Conservation (phyloP, 305 asterid genomes). For the Fraxinus xanthoxyloides region DNA sequence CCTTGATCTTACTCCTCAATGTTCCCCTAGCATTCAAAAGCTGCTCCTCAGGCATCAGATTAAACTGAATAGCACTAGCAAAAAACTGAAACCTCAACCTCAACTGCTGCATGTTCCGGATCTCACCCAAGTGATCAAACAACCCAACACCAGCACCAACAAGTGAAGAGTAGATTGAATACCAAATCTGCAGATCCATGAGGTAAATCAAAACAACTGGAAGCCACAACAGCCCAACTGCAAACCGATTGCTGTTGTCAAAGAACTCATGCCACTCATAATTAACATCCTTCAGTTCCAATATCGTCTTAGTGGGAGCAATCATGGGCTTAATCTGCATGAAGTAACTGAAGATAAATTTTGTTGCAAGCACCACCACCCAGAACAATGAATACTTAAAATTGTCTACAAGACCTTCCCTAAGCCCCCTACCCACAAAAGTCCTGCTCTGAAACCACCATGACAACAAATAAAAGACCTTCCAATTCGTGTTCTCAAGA, state of each 20-base stretch:
- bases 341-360: slow-evolving; percentile 49
- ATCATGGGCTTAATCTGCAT: slow-evolving; percentile 53
- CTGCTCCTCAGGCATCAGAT: slow-evolving; percentile 59
- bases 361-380: slow-evolving; percentile 44
- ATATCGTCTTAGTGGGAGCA: slow-evolving; percentile 39
- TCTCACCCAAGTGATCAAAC: slow-evolving; percentile 38
- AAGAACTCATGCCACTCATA: slow-evolving; percentile 50
- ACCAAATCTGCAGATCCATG: slow-evolving; percentile 57
- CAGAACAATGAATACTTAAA: slow-evolving; percentile 45
- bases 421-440: slow-evolving; percentile 51
- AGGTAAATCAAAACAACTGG: slow-evolving; percentile 50
- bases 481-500: slow-evolving; percentile 49
- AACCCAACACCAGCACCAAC: slow-evolving; percentile 47
- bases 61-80: slow-evolving; percentile 52
- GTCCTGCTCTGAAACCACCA: slow-evolving; percentile 61
- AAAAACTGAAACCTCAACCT: slow-evolving; percentile 51
- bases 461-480: slow-evolving; percentile 40
- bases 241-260: slow-evolving; percentile 41
- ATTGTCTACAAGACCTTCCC: slow-evolving; percentile 54
- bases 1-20: slow-evolving; percentile 40
- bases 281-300: slow-evolving; percentile 27
- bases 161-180: slow-evolving; percentile 46
- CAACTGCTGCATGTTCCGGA: slow-evolving; percentile 49
- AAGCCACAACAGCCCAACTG: slow-evolving; percentile 45
- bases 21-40: slow-evolving; percentile 37